Evolutionary conservation across 768 basidiomycete species (phyloP).

Genomic region (Auriscalpium orientale): DNA sequence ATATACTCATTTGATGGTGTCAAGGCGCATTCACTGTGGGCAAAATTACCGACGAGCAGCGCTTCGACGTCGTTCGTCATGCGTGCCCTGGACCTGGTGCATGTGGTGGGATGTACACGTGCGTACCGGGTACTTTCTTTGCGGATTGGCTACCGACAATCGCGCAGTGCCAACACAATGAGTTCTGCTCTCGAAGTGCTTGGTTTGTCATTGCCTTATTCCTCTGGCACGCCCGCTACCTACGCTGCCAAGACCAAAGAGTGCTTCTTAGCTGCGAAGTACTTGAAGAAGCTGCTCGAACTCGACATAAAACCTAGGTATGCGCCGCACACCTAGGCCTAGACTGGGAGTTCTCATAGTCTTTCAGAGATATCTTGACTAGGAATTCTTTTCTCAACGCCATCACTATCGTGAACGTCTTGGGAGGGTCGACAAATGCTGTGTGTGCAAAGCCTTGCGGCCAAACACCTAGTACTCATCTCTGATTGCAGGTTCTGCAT

Average conservation of each 20-base stretch:
- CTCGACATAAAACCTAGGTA: slow-evolving; percentile 77
- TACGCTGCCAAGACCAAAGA: slow-evolving; percentile 80
- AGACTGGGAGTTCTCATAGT: neutral
- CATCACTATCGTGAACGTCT: slow-evolving; percentile 66
- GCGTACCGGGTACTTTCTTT: slow-evolving; percentile 15
- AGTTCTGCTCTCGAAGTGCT: slow-evolving; percentile 76
- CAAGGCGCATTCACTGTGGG: slow-evolving; percentile 71
- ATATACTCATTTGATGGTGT: too few species aligned
- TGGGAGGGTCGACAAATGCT: slow-evolving; percentile 87
- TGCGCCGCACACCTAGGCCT: neutral
- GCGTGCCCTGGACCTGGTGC: slow-evolving; percentile 81
- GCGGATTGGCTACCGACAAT: too few species aligned
- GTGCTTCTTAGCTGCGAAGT: slow-evolving; percentile 70
- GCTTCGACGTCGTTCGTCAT: slow-evolving; percentile 78
- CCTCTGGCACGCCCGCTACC: slow-evolving; percentile 67
- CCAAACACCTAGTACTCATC: neutral
- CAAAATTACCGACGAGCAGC: slow-evolving; percentile 71
- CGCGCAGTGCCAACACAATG: slow-evolving; percentile 74
- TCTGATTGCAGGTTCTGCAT: slow-evolving; percentile 59
- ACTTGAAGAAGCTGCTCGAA: slow-evolving; percentile 66
- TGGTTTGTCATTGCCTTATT: slow-evolving; percentile 82
- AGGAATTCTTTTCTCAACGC: slow-evolving; percentile 76
- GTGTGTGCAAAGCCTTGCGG: slow-evolving; percentile 26
- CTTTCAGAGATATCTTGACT: slow-evolving; percentile 52
- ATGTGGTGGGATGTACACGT: slow-evolving; percentile 88